Evolutionary conservation across 148 eudicot genomes (phyloP), one percentile per base, ranked within the genome.

Genomic region (Spergularia bocconei): DNA sequence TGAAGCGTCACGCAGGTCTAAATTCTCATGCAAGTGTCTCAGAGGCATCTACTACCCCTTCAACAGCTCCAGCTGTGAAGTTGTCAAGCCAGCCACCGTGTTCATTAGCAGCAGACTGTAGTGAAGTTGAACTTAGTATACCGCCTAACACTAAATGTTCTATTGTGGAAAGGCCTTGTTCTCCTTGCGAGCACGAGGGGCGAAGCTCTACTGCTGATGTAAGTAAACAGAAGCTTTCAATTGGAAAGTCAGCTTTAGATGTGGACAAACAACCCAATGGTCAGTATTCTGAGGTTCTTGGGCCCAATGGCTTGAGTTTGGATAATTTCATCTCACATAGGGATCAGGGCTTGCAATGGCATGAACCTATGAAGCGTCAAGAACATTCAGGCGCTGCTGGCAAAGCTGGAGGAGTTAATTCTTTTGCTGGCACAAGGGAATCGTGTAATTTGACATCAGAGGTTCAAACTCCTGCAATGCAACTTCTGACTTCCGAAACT

Each of bases 191-290:
- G 59, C 84, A 82, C 13, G 75, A 81, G 48, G 84, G 71, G 25
- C 63, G 53, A 55, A 70, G 29, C 64, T 74, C 75, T 25, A 48
- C 74, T 73, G 33, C 73, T 39, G 85, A 84, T 59, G 87, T 71
- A 63, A 79, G 79, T 52, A 38, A 66, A 56, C 74, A 87, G 71
- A 78, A 79, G 56, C 64, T 77, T 14, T 79, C 82, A 70, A 77
- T 85, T 81, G 85, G 77, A 65, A 75, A 84, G 70, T 78, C 83
- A 13, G 78, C 88, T 20, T 39, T 89, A 56, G 70, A 64, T 70
- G 56, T 82, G 67, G 85, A 77, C 67, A 78, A 76, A 61, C 77
- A 69, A 68, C 20, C 63, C 17, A 72, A 79, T 53, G 77, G 15
- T 70, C 86, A 82, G 48, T 63, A 56, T 79, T 77, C 85, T 55